Evolutionary conservation across 2,329 filamentous ascomycete species (phyloP), one percentile per base, ranked within the genome.

Genomic region (Hypoxylon sp.): DNA sequence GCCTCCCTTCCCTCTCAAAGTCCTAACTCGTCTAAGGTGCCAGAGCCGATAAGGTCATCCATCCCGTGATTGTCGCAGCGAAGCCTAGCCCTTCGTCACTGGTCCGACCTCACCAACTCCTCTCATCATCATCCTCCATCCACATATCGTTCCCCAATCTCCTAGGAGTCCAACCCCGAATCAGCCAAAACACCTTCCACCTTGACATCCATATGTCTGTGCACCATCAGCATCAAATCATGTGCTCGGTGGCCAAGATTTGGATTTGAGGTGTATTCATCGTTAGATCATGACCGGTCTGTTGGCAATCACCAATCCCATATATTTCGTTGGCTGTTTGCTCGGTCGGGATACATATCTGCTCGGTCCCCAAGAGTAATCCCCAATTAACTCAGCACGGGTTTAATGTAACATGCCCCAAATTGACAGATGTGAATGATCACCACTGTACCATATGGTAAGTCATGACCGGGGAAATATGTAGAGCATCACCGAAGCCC

Each of bases 81-180:
- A 69, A 60, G 65, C 42, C 57, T 48, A 55, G 65, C 54, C 58
- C 65, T 68, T 70, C 64, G 51, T 65, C 65, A 65, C 51, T 58
- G 37, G 55, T 63, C 48, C n/a, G 44, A 67, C 67, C 35, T 67
- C 62, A 66, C 42, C 62, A 27, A 55, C 54, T 61, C 44, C 55
- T 58, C 35, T 57, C 58, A 52, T 48, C 58, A 52, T 48, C 51
- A 50, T 64, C 64, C 35, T 65, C 55, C 52, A 31, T 62, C 53
- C n/a, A 62, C 60, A 46, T 46, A 39, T 37, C 60, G 61, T 44
- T 31, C 31, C 13, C 19, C 54, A 27, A 48, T 21, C 39, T n/a
- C 39, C 17, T 19, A 39, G n/a, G 39, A 65, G 32, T 24, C 58
- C 21, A 58, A 44, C 24, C 47, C 24, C 15, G 29, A 47, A 19